Base-by-base conservation (phyloP, 352 stramenopile genomes). In the Phytopythium delawarense region DNA sequence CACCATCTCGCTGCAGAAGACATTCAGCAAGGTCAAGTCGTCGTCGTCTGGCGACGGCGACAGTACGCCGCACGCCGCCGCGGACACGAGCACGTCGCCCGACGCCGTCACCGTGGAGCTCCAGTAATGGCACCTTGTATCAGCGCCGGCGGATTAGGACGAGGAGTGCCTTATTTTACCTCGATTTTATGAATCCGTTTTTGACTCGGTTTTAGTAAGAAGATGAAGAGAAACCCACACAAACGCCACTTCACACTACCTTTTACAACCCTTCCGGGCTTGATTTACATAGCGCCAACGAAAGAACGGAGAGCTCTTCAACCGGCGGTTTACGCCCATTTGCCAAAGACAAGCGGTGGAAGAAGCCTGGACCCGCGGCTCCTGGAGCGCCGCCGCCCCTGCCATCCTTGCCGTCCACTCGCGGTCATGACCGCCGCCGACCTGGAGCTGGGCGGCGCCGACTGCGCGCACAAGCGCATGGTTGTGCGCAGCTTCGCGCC, bases 401-500 rank as follows among this genome's bases (percentile, higher is more conserved):
- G 34, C 34, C 34, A 30, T 39, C 34, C 34, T 39, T 8, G 34
- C 34, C 11, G 11, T 39, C 34, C 7, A 39, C 44, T 21, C 11
- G 46, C 25, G 23, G 18, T n/a, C 12, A 57, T 57, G 51, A 30
- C 25, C 51, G n/a, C 11, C 51, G 32, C 20, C 28, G 28, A 18
- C 51, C 4, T 54, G 25, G 51, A 30, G 7, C 30, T 57, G 32
- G 20, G 7, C 32, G 21, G 32, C 51, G 8, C 51, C 45, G 70
- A 81, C 66, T 70, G 81, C 34, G 79, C 78, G 44, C 81, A 89
- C 65, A 76, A 84, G 70, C 78, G 80, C 58, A 85, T 86, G 61
- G 87, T 91, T 71, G 76, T 91, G 54, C 78, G 81, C 40, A 65
- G 75, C 64, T 93, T 93, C 30, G 81, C 81, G 51, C 82, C 81